Base-by-base conservation (phyloP, 768 basidiomycete genomes). In the Russula compacta region DNA sequence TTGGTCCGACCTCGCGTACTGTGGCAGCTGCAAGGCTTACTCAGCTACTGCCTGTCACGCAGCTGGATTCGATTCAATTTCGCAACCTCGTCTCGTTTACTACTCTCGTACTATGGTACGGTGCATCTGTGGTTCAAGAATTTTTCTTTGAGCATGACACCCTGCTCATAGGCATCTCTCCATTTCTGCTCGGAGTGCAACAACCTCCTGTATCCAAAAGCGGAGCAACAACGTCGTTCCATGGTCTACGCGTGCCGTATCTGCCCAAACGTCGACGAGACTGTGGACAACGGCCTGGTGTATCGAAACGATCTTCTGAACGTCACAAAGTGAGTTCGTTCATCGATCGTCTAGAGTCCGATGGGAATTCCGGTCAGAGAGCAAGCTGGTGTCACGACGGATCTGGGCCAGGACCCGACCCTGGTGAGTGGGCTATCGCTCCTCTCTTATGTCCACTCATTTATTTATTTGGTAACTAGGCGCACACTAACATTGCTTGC, bases 101-200 rank as follows among this genome's bases (percentile, higher is more conserved):
- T 14, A 32, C 46, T 32, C 35, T 17, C 21, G 44, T 40, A 49
- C 51, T 17, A 62, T 62, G 61, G 61, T 53, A 62, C 4, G 61
- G 8, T 24, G 14, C 36, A 33, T 49, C 6, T 38, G 12, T 33
- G 11, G 5, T 2, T 11, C 24, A 11, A 42, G 24, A 9, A 19
- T 39, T 17, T 55, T 5, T 2, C 5, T 15, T 32, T 6, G 8
- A 29, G 24, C 24, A 36, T 56, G 9, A 42, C 51, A 2, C 21
- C 6, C 48, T 56, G n/a, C 29, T 9, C 10, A 8, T 56, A 92
- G 89, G 85, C 90, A 11, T 89, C 89, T 2, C 83, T 95, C 33
- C 85, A 90, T 67, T 95, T 95, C 74, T 95, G 93, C 69, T 86
- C 84, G 42, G 93, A 95, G 78, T 95, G 93, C 79, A 94, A 95